These are phyloP conservation scores for Ailanthus altissimus DNA, from an alignment of 345 rosid species.

Conservation along the genomic window DNA sequence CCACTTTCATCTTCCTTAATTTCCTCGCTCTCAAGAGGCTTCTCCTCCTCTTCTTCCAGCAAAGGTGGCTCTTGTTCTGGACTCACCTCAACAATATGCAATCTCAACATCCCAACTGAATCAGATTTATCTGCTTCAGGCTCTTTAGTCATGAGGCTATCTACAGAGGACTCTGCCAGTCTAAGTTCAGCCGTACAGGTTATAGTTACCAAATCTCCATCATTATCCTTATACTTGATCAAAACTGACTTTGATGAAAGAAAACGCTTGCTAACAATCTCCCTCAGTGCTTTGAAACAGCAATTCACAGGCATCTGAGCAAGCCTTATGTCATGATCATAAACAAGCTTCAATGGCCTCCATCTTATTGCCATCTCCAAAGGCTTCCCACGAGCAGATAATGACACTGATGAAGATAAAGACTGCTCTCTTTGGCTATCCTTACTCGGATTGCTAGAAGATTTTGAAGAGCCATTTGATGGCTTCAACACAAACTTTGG, in stretches of 20 bases:
- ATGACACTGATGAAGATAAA: slow-evolving; percentile 28
- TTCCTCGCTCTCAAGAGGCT: slow-evolving; percentile 56
- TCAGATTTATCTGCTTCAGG: slow-evolving; percentile 56
- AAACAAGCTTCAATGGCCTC: slow-evolving; percentile 89
- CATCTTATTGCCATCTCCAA: slow-evolving; percentile 43
- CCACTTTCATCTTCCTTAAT: slow-evolving; percentile 56
- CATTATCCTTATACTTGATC: slow-evolving; percentile 84
- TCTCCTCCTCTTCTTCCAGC: slow-evolving; percentile 76
- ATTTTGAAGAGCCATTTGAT: slow-evolving; percentile 47
- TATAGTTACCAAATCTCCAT: slow-evolving; percentile 91
- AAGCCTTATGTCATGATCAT: slow-evolving; percentile 89
- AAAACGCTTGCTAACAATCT: slow-evolving; percentile 71
- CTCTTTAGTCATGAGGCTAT: slow-evolving; percentile 51
- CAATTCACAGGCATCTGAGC: slow-evolving; percentile 88
- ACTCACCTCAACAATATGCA: slow-evolving; percentile 87
- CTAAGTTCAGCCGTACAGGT: slow-evolving; percentile 78
- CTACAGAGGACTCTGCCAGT: slow-evolving; percentile 71
- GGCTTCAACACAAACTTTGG: slow-evolving; percentile 68
- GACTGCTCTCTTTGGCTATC: slow-evolving; percentile 37
- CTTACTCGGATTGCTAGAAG: slow-evolving; percentile 24
- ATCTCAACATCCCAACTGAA: slow-evolving; percentile 69
- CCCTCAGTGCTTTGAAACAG: slow-evolving; percentile 73
- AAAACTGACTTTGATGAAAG: slow-evolving; percentile 85
- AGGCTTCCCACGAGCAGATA: slow-evolving; percentile 24
- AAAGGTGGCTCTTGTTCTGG: slow-evolving; percentile 89